Evolutionary conservation across 208 protist genomes (phyloP), one percentile per base, ranked within the genome.

Genomic region (Wallacemonas rigidus): DNA sequence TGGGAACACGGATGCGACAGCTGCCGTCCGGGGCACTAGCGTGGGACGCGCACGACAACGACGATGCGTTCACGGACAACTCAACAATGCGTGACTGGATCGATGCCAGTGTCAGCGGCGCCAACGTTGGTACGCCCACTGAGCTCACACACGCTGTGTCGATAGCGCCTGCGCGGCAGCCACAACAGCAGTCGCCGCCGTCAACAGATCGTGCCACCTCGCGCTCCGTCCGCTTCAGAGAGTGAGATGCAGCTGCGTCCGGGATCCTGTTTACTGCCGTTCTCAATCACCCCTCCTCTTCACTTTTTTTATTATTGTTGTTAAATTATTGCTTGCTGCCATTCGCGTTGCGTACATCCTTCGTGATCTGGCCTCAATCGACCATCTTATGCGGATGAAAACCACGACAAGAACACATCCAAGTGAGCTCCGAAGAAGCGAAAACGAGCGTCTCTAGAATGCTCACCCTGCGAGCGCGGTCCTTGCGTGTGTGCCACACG

Each of bases 281-380:
- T 26, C 26, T 26, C 26, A 26, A 26, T 26, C 26, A 26, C 26
- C 26, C 56, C 36, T 40, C 71, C 53, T 43, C 61, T 47, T 26
- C 68, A 45, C 53, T 69, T 38, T 67, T 76, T 51, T 65, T 40
- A 35, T 39, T 55, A 58, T 76, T 47, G 6, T 63, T 61, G 1
- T 26, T 45, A 5, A 51, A 51, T 14, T 51, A 14, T 51, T 0
- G 11, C 47, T 68, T 51, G 39, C 44, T 26, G 48, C 54, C 4
- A 15, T 80, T 62, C 41, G 9, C 55, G 35, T 14, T 26, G 26
- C 63, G 47, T 35, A 15, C 60, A 8, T 72, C 54, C 41, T 69
- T 48, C 63, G 26, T 26, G 26, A 26, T 26, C 26, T 26, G 26
- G 26, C 26, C 26, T 26, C 26, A 26, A 26, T 26, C 26, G 26